Evolutionary conservation across 2,329 filamentous ascomycete species (phyloP).

Genomic region (Purpureocillium takamizusanense): DNA sequence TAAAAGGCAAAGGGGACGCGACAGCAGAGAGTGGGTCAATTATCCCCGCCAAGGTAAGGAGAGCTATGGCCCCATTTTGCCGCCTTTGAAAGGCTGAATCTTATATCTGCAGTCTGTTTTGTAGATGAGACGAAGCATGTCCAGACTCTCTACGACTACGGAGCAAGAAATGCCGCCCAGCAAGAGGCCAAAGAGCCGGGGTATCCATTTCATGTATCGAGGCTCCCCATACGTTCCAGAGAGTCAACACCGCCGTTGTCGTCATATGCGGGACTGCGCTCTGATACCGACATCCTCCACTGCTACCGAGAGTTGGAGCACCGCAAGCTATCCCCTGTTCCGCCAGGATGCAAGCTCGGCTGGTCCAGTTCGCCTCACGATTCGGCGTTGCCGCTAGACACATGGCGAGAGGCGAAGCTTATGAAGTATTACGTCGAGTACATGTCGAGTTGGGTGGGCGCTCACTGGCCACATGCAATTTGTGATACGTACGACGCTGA

Average conservation of each 20-base stretch:
- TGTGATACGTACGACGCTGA: slow-evolving; percentile 5
- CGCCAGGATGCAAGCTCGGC: neutral
- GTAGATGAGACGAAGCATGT: slow-evolving; percentile 2
- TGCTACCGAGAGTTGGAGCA: neutral
- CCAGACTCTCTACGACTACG: neutral
- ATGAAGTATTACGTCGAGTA: slow-evolving; percentile 19
- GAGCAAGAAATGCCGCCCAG: neutral
- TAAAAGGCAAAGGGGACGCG: too few species aligned
- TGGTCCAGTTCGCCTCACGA: neutral
- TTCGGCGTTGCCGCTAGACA: slow-evolving; percentile 7
- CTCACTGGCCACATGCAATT: too few species aligned
- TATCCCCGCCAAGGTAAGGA: slow-evolving; percentile 2
- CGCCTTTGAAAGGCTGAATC: too few species aligned
- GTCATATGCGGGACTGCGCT: neutral
- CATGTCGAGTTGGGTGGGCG: slow-evolving; percentile 19
- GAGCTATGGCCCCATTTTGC: too few species aligned
- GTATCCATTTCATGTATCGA: too few species aligned
- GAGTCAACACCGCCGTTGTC: too few species aligned
- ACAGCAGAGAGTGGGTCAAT: neutral
- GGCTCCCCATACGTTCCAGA: too few species aligned
- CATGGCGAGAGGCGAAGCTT: slow-evolving; percentile 12
- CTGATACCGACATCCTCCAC: neutral
- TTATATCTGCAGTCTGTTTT: slow-evolving; percentile 2
- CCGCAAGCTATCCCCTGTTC: neutral
- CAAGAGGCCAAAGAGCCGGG: too few species aligned